phyloP scores from a whole-genome alignment of 2,329 filamentous ascomycete genomes.

The Hypoxylon sp. region DNA sequence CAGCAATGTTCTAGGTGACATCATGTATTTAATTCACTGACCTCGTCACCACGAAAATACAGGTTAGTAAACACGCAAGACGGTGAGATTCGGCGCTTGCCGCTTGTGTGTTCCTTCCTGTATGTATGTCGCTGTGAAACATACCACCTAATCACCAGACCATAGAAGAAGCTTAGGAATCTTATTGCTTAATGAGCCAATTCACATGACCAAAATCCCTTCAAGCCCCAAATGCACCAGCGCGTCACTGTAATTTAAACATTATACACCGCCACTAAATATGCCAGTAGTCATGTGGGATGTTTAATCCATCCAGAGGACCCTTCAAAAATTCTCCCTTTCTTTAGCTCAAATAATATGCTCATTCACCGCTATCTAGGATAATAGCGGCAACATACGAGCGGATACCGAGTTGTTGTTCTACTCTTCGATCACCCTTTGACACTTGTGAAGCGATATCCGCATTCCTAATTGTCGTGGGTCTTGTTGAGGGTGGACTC shows the following conservation, averaged over 20 bases:
- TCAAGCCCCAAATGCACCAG: neutral
- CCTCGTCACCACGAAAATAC: constrained; percentile 20
- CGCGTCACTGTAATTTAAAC: neutral
- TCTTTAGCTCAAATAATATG: neutral
- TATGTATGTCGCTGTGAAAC: neutral
- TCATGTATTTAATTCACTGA: constrained; percentile 23
- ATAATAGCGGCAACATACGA: neutral
- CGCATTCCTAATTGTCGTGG: neutral
- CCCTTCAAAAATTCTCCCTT: neutral
- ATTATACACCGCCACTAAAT: neutral
- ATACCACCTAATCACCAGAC: constrained; percentile 3
- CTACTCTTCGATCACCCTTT: neutral
- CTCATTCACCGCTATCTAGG: neutral
- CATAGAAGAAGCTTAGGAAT: neutral
- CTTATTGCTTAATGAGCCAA: neutral
- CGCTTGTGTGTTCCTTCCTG: neutral
- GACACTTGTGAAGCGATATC: neutral
- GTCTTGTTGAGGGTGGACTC: neutral
- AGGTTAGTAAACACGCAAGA: constrained; percentile 14
- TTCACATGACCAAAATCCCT: neutral
- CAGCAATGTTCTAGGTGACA: constrained; percentile 12
- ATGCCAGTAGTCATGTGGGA: neutral
- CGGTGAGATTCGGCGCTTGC: constrained; percentile 15
- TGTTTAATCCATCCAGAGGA: neutral
- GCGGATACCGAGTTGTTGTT: neutral